A percentile compares a stretch with the other conserved stretches of the same genome.
phyloP scores from a whole-genome alignment of 1,139 yeast species.

The Magnusiomyces ingens region DNA sequence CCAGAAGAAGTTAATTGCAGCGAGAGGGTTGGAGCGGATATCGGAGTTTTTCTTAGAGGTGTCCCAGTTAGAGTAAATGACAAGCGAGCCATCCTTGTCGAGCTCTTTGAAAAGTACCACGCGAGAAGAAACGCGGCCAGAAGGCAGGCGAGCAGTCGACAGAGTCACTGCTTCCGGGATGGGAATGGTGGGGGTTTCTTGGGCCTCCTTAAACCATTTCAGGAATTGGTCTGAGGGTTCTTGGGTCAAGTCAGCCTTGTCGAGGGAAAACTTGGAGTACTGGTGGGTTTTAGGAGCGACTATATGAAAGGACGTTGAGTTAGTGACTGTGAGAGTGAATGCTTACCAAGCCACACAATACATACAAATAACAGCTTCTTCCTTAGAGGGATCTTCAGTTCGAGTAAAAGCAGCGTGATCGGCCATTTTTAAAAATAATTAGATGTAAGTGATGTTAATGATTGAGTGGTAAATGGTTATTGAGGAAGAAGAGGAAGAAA shows the following conservation, averaged over 20 bases:
- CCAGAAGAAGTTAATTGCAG: conserved; percentile 90
- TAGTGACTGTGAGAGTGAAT: background rate
- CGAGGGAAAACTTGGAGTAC: conserved; percentile 62
- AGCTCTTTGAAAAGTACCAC: conserved; percentile 82
- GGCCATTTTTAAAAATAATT: background rate
- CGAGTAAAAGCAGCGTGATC: background rate
- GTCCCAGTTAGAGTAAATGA: conserved; percentile 90
- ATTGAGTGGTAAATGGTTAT: too few species aligned
- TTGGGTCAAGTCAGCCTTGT: conserved; percentile 44
- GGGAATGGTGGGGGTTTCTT: conserved; percentile 39
- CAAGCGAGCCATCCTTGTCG: conserved; percentile 68
- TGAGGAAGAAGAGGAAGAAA: too few species aligned
- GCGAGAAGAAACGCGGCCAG: conserved; percentile 81
- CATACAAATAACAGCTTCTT: conserved; percentile 14
- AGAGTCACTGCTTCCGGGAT: conserved; percentile 77
- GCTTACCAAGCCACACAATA: background rate
- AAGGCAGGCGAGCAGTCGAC: conserved; percentile 80
- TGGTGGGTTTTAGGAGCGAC: conserved; percentile 88
- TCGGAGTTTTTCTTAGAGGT: conserved; percentile 76
- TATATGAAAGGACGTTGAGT: conserved; percentile 10
- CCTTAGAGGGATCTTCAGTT: conserved; percentile 11
- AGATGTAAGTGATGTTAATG: background rate
- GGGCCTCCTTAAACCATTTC: conserved; percentile 82
- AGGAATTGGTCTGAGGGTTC: conserved; percentile 76
- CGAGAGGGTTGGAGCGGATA: conserved; percentile 63